These are phyloP conservation scores for Phymatotrichopsis omnivora DNA, from an alignment of 2,329 filamentous ascomycete species.

Conservation along the genomic window DNA sequence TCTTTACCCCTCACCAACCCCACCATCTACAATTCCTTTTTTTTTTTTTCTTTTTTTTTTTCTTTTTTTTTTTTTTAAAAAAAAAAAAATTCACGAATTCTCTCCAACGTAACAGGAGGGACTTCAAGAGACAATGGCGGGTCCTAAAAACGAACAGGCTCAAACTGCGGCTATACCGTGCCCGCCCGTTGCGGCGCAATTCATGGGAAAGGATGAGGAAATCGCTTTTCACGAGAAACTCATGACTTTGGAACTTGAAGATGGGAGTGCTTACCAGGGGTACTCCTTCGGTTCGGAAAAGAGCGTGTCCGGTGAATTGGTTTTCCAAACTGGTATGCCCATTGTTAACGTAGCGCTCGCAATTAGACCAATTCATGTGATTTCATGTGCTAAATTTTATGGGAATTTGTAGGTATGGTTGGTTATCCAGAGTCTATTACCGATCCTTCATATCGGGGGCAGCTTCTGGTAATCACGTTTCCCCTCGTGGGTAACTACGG, in stretches of 20 bases:
- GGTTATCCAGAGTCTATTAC: slow-evolving; percentile 93
- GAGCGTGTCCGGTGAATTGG: slow-evolving; percentile 90
- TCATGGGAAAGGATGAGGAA: slow-evolving; percentile 35
- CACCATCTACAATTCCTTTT: neutral
- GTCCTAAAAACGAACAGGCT: slow-evolving; percentile 2
- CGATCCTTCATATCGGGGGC: slow-evolving; percentile 77
- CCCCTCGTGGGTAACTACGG: slow-evolving; percentile 96
- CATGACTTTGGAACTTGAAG: slow-evolving; percentile 83
- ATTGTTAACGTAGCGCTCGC: too few relatives aligned
- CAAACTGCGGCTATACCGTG: slow-evolving; percentile 33
- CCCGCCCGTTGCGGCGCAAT: slow-evolving; percentile 52
- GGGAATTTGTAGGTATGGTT: slow-evolving; percentile 42
- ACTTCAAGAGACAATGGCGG: slow-evolving; percentile 9
- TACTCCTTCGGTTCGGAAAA: slow-evolving; percentile 94
- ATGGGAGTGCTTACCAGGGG: slow-evolving; percentile 83
- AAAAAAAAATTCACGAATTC: too few relatives aligned
- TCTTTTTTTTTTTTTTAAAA: neutral
- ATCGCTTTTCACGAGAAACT: slow-evolving; percentile 47
- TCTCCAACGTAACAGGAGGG: neutral
- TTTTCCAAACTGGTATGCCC: slow-evolving; percentile 95
- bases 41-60: neutral
- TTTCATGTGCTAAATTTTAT: neutral
- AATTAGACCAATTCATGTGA: too few relatives aligned
- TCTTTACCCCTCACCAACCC: too few relatives aligned
- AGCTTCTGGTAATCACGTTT: slow-evolving; percentile 95